Evolutionary conservation across 352 stramenopile genomes (phyloP).

Genomic region (Phytophthora palmivora): DNA sequence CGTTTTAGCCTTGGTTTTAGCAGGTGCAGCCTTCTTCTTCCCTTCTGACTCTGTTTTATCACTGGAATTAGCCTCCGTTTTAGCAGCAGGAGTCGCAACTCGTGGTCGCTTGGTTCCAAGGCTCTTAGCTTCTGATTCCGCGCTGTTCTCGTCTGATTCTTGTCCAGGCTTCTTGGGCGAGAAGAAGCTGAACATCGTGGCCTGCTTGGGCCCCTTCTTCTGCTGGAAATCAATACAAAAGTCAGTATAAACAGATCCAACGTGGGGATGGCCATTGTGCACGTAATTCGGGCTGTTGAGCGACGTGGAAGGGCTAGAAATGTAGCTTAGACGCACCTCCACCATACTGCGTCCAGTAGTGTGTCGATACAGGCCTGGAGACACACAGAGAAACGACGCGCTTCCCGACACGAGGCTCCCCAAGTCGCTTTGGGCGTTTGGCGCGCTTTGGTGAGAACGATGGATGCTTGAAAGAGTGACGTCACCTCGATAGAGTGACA

Average conservation of each 20-base stretch:
- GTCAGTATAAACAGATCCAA: slow-evolving; percentile 10
- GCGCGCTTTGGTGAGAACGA: slow-evolving; percentile 24
- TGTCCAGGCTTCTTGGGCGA: slow-evolving; percentile 51
- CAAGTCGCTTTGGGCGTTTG: slow-evolving; percentile 17
- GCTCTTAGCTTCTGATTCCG: slow-evolving; percentile 25
- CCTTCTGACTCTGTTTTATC: slow-evolving; percentile 17
- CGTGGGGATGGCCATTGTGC: neutral
- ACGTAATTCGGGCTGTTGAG: neutral
- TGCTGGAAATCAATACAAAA: slow-evolving; percentile 34
- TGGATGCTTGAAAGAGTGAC: slow-evolving; percentile 18
- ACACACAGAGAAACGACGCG: slow-evolving; percentile 6
- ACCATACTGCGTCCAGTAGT: slow-evolving; percentile 11
- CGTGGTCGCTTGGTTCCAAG: slow-evolving; percentile 22
- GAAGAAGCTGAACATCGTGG: slow-evolving; percentile 83
- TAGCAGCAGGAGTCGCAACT: slow-evolving; percentile 8
- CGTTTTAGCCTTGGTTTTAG: slow-evolving; percentile 21
- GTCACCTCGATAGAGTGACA: slow-evolving; percentile 3
- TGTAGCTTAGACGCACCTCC: slow-evolving; percentile 27
- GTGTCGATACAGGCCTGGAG: neutral
- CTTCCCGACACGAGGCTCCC: slow-evolving; percentile 10
- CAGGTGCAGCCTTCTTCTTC: slow-evolving; percentile 11
- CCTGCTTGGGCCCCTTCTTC: slow-evolving; percentile 68
- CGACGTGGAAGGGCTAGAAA: neutral
- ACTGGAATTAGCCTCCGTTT: slow-evolving; percentile 14
- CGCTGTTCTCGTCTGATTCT: slow-evolving; percentile 19